Evolutionary conservation across 116 monocot species (phyloP).

Genomic region (Papilionanthe hybrid): DNA sequence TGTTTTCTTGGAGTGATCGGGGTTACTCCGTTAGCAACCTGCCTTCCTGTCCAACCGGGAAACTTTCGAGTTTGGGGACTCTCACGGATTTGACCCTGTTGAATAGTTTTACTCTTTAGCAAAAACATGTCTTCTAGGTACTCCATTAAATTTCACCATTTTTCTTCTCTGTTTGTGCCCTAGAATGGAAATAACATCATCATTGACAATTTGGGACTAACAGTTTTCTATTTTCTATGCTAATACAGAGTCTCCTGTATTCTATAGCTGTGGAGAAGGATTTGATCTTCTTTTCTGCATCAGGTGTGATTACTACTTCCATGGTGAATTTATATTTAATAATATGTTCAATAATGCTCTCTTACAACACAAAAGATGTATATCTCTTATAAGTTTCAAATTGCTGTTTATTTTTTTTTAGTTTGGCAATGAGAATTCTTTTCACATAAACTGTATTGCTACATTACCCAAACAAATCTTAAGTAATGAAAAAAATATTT

Average conservation of each 20-base stretch:
- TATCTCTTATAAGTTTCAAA: too few relatives aligned
- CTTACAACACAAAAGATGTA: too few relatives aligned
- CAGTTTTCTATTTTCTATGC: neutral
- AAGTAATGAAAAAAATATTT: too few relatives aligned
- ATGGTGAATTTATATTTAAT: neutral
- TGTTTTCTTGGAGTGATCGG: neutral
- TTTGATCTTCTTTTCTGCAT: neutral
- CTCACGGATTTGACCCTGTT: neutral
- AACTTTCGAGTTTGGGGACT: neutral
- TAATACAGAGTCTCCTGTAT: neutral
- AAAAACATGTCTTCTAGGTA: neutral
- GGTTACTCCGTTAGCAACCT: neutral
- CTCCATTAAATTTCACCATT: neutral
- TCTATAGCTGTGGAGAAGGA: neutral
- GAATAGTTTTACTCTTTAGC: neutral
- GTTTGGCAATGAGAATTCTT: too few relatives aligned
- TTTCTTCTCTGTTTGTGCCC: neutral
- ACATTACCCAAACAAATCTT: too few relatives aligned
- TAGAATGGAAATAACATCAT: neutral
- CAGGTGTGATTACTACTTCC: neutral
- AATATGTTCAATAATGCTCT: too few relatives aligned
- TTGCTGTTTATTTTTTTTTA: too few relatives aligned
- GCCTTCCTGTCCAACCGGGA: neutral
- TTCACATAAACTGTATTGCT: too few relatives aligned
- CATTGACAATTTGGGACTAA: neutral